phyloP scores from a whole-genome alignment of 345 rosid genomes.

The Carallia brachiata region DNA sequence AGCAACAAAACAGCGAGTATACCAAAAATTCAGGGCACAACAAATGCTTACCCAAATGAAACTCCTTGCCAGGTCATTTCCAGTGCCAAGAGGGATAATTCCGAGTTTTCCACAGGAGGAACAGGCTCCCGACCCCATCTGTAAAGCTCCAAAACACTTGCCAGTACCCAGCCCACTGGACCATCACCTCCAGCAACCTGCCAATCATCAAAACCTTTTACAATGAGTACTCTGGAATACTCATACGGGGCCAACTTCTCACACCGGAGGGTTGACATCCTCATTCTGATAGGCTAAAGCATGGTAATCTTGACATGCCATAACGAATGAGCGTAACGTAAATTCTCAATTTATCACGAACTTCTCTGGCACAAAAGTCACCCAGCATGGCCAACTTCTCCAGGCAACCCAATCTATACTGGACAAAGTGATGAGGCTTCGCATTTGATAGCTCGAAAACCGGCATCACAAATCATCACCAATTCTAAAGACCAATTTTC shows the following conservation, averaged over 20 bases:
- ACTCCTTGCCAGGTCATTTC: constrained; percentile 90
- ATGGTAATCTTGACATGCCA: background rate
- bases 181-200: constrained; percentile 99
- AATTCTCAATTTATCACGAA: constrained; percentile 68
- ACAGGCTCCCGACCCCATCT: constrained; percentile 50
- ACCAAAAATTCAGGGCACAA: constrained; percentile 8
- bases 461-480: background rate
- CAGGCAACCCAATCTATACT: constrained; percentile 73
- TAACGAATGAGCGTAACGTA: constrained; percentile 49
- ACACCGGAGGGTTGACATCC: background rate
- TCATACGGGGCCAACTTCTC: background rate
- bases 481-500: background rate
- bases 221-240: background rate
- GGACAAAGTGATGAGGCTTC: constrained; percentile 75
- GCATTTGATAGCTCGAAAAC: constrained; percentile 79
- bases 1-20: constrained; percentile 20
- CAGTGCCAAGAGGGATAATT: constrained; percentile 92
- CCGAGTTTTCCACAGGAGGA: constrained; percentile 61
- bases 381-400: constrained; percentile 70
- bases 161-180: constrained; percentile 93
- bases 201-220: constrained; percentile 16
- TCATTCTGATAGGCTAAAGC: too few relatives aligned
- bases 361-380: constrained; percentile 71
- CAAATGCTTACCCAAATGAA: constrained; percentile 82
- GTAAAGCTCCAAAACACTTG: constrained; percentile 69